Conservation (phyloP, 2,329 filamentous ascomycete genomes). For the Sclerotinia borealis region DNA sequence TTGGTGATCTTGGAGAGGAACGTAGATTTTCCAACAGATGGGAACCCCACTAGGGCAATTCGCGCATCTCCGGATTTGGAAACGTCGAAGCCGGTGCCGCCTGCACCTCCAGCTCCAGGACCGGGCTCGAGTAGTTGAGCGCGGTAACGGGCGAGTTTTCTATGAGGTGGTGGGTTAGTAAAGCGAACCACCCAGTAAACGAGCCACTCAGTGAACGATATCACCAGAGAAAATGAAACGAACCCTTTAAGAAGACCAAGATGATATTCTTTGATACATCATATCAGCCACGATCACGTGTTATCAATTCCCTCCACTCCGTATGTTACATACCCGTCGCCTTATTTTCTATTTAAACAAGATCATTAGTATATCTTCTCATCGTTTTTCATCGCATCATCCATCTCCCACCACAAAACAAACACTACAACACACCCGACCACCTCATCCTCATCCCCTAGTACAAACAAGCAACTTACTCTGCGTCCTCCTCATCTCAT, state of each 20-base stretch:
- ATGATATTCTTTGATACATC: slow-evolving; percentile 72
- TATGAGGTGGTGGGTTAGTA: slow-evolving; percentile 35
- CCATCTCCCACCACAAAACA: too few species aligned
- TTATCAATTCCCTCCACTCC: slow-evolving; percentile 9
- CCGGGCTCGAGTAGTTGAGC: slow-evolving; percentile 90
- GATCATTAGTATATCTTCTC: not conserved
- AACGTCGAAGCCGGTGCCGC: slow-evolving; percentile 83
- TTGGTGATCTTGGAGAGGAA: slow-evolving; percentile 99
- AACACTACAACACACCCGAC: too few species aligned
- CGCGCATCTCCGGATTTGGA: slow-evolving; percentile 94
- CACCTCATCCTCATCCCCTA: too few species aligned
- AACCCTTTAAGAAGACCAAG: slow-evolving; percentile 95
- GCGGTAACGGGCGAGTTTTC: slow-evolving; percentile 90
- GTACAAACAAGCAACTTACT: slow-evolving; percentile 53
- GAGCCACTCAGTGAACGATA: not conserved
- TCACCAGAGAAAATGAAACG: slow-evolving; percentile 24
- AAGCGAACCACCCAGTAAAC: not conserved
- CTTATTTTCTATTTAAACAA: slow-evolving; percentile 73
- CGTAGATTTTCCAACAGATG: slow-evolving; percentile 96
- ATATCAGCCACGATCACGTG: slow-evolving; percentile 32
- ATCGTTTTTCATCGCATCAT: too few species aligned
- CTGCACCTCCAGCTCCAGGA: slow-evolving; percentile 69
- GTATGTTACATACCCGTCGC: slow-evolving; percentile 69
- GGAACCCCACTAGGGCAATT: slow-evolving; percentile 97
- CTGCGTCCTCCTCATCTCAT: slow-evolving; percentile 98